Percentiles rank a stretch among this genome's conserved stretches.
Evolutionary conservation across 805 yeast genomes (phyloP).

Genomic region (Wickerhamiella galacta): DNA sequence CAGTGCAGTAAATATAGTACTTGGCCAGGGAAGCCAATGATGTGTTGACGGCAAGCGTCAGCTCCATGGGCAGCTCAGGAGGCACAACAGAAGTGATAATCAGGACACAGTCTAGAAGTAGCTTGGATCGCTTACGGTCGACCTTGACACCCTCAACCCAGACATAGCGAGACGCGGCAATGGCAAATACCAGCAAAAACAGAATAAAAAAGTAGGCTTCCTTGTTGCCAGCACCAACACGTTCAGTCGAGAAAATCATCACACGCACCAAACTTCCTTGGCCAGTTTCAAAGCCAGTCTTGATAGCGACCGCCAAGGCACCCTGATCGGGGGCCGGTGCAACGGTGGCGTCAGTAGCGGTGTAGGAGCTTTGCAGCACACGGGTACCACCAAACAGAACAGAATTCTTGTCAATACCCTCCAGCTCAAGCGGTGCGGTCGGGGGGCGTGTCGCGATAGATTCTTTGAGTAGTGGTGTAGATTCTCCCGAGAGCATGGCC

Average conservation of each 20-base stretch:
- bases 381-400: slow-evolving; percentile 90
- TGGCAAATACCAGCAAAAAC: slow-evolving; percentile 77
- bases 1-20: slow-evolving; percentile 86
- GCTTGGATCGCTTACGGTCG: slow-evolving; percentile 90
- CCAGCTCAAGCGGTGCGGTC: slow-evolving; percentile 49
- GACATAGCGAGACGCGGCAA: slow-evolving; percentile 92
- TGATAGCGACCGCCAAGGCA: slow-evolving; percentile 74
- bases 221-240: slow-evolving; percentile 87
- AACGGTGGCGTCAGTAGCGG: slow-evolving; percentile 17
- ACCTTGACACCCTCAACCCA: slow-evolving; percentile 94
- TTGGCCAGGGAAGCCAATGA: slow-evolving; percentile 79
- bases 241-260: slow-evolving; percentile 92
- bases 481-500: slow-evolving; percentile 98
- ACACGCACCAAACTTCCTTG: slow-evolving; percentile 96
- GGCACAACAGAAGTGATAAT: slow-evolving; percentile 97
- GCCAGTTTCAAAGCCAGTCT: slow-evolving; percentile 96
- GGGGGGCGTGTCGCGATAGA: slow-evolving; percentile 71
- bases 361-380: slow-evolving; percentile 44
- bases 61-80: slow-evolving; percentile 97
- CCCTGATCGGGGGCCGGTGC: slow-evolving; percentile 78
- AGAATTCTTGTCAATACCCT: slow-evolving; percentile 78
- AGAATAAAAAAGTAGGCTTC: slow-evolving; percentile 88
- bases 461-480: slow-evolving; percentile 90
- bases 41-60: slow-evolving; percentile 93
- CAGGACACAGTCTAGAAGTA: slow-evolving; percentile 86